Base-by-base conservation (phyloP, 2,329 filamentous ascomycete species). In the Claviceps sp. region DNA sequence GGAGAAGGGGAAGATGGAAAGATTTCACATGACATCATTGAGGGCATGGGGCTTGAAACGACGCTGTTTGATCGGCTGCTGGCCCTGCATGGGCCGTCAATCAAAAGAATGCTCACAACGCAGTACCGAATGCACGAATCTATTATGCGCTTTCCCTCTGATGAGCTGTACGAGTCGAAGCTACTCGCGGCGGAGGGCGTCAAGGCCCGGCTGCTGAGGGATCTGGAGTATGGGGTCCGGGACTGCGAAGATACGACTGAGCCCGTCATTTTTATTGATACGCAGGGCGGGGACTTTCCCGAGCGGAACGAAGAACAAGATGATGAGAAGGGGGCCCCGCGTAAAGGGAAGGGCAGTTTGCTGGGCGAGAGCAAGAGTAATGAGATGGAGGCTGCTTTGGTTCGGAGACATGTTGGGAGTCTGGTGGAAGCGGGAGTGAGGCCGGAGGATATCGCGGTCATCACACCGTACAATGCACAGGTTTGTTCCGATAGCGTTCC, bases 111-210 rank as follows among this genome's bases (percentile, higher is more conserved):
- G 87, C 79, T 98, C 24, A 97, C 89, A 4, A 95, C 86, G 4
- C 93, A 98, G 70, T 98, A 98, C 67, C 89, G 93, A 40, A 98
- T 98, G 93, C 89, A 98, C 64, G 85, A 95, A 62, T 82, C 76
- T 51, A 97, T 98, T 61, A 97, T 97, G 90, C 78, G 81, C 6
- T 98, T 96, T 61, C 91, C 93, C 0, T 96, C 91, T 0, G 78
- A 87, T 56, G 84, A 91, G 63, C 75, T 97, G 11, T 98, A 98
- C 69, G 87, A 88, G 55, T 80, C 79, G 2, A 84, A 84, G 60
- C 78, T 98, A 1, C 71, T 90, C 2, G 91, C 93, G 0, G 89
- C 86, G 1, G 87, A 91, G 4, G 73, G 75, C 0, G 93, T 97
- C 56, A 86, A 84, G 64, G 71, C 70, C 5, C 80, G 90, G 16